A percentile compares a stretch with the other conserved stretches of the same genome.
phyloP scores from a whole-genome alignment of 495 filamentous ascomycete genomes.

The Penicillium riverlandense region DNA sequence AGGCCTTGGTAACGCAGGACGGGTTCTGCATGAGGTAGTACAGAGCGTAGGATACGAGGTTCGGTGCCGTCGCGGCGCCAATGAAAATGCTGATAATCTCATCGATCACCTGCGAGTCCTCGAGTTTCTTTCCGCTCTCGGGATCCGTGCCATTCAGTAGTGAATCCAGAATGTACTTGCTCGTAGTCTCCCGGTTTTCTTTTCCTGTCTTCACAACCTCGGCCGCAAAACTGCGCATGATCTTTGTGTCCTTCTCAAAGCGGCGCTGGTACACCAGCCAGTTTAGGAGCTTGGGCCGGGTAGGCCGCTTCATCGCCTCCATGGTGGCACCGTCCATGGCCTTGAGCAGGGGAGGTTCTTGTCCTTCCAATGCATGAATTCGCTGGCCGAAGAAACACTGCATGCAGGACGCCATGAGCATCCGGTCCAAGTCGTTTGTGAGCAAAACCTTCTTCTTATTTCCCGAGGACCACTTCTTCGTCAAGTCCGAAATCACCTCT shows the following conservation, averaged over 20 bases:
- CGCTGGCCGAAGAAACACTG: constrained; percentile 45
- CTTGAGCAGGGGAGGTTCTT: constrained; percentile 23
- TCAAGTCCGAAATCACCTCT: constrained; percentile 17
- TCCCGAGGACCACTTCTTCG: constrained; percentile 16
- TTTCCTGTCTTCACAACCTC: constrained; percentile 52
- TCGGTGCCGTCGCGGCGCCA: constrained; percentile 30
- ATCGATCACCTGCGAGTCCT: constrained; percentile 51
- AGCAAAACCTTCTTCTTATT: constrained; percentile 9
- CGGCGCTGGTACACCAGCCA: constrained; percentile 33
- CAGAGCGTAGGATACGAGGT: constrained; percentile 27
- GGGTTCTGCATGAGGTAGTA: constrained; percentile 35
- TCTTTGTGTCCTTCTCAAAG: constrained; percentile 47
- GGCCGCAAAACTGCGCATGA: constrained; percentile 46
- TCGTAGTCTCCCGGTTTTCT: constrained; percentile 29
- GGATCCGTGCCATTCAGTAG: constrained; percentile 61
- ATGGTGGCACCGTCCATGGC: constrained; percentile 33
- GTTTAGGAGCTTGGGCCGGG: constrained; percentile 29
- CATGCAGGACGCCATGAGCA: constrained; percentile 63
- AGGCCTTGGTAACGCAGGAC: constrained; percentile 18
- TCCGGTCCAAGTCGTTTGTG: constrained; percentile 58
- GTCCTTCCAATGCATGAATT: constrained; percentile 20
- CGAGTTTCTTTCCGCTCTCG: constrained; percentile 56
- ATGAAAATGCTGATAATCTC: constrained; percentile 49
- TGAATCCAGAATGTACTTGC: constrained; percentile 60
- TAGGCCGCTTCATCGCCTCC: constrained; percentile 35